Evolutionary conservation across 192 early-diverging fungal species (phyloP).

Genomic region (Rhizoclosmatium globosum): DNA sequence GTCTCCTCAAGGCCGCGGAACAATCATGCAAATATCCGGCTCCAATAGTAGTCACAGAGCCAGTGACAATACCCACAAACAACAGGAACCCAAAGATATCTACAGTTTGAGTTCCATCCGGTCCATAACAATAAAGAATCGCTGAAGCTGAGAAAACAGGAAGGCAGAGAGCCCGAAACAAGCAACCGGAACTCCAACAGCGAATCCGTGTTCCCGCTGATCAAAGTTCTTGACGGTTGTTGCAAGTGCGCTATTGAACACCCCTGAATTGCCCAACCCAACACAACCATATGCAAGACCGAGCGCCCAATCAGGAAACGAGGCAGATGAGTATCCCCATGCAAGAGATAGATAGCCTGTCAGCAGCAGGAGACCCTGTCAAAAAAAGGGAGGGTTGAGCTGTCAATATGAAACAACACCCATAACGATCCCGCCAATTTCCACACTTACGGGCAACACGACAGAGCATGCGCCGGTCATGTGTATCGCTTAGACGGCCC

Average conservation of each 20-base stretch:
- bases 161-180: slow-evolving; percentile 56
- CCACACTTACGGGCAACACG: slow-evolving; percentile 37
- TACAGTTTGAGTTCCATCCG: not conserved
- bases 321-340: not conserved
- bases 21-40: slow-evolving; percentile 17
- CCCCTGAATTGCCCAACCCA: slow-evolving; percentile 43
- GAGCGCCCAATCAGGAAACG: not conserved
- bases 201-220: slow-evolving; percentile 43
- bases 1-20: not conserved
- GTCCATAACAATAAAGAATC: slow-evolving; percentile 31
- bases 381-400: not conserved
- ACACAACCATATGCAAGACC: slow-evolving; percentile 43
- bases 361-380: slow-evolving; percentile 17
- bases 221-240: slow-evolving; percentile 45
- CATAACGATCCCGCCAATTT: not conserved
- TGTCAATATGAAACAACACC: not conserved
- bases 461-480: slow-evolving; percentile 6
- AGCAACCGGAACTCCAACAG: slow-evolving; percentile 48
- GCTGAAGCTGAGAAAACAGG: slow-evolving; percentile 47
- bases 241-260: slow-evolving; percentile 40
- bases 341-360: slow-evolving; percentile 9
- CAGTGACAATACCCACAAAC: slow-evolving; percentile 43
- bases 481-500: slow-evolving; percentile 57
- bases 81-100: slow-evolving; percentile 45
- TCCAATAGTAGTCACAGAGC: slow-evolving; percentile 10